Evolutionary conservation across 2,329 filamentous ascomycete species (phyloP).

Genomic region (Claviceps sp.): DNA sequence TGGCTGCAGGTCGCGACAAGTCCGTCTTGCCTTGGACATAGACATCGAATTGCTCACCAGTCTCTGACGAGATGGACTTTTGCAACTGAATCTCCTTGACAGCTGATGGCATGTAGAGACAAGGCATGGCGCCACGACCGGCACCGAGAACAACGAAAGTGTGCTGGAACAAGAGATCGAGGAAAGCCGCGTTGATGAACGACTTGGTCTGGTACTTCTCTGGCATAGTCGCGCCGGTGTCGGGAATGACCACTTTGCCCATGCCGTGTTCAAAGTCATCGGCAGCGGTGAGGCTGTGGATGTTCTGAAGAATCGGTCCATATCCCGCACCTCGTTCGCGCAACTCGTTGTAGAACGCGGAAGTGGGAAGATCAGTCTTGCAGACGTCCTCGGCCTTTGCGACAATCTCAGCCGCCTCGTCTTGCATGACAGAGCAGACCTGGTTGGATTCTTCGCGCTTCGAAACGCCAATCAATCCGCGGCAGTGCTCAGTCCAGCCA

Average conservation of each 20-base stretch:
- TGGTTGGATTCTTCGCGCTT: not conserved
- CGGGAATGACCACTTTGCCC: slow-evolving; percentile 15
- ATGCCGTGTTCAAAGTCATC: not conserved
- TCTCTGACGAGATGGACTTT: not conserved
- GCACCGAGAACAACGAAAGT: slow-evolving; percentile 25
- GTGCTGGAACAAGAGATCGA: slow-evolving; percentile 32
- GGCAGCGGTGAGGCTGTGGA: not conserved
- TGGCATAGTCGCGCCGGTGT: slow-evolving; percentile 33
- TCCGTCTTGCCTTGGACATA: not conserved
- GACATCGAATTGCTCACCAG: not conserved
- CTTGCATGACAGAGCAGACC: not conserved
- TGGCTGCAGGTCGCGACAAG: not conserved
- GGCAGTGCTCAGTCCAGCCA: slow-evolving; percentile 46
- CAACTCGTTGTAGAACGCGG: slow-evolving; percentile 13
- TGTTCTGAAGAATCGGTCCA: not conserved
- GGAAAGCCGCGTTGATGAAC: slow-evolving; percentile 30
- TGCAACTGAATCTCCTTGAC: slow-evolving; percentile 16
- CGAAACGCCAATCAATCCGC: slow-evolving; percentile 33
- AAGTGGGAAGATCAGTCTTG: slow-evolving; percentile 2
- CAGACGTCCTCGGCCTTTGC: slow-evolving; percentile 12
- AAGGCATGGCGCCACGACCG: slow-evolving; percentile 15
- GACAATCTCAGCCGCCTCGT: not conserved
- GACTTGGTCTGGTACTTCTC: slow-evolving; percentile 27
- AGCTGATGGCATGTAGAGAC: slow-evolving; percentile 23
- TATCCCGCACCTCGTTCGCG: slow-evolving; percentile 14